These are phyloP conservation scores for Jaminaea rosea DNA, from an alignment of 1,284 basidiomycete genomes.

Conservation along the genomic window DNA sequence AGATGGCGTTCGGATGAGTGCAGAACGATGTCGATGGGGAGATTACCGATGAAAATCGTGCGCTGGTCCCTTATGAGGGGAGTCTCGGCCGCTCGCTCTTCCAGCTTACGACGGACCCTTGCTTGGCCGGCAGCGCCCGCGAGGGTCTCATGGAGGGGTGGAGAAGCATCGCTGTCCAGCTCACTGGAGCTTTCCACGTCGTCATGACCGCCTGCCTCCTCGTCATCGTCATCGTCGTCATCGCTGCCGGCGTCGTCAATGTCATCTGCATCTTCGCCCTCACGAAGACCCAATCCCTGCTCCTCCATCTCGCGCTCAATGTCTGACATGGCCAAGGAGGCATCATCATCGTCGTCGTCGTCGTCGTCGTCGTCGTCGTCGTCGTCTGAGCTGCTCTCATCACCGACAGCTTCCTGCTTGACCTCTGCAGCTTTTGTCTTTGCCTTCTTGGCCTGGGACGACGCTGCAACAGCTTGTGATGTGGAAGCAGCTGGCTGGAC, in stretches of 20 bases:
- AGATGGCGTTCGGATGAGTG: conserved; percentile 9
- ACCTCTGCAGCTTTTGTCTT: conserved; percentile 9
- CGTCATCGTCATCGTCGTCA: conserved; percentile 3
- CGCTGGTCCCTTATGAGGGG: conserved; percentile 57
- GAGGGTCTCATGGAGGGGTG: conserved; percentile 49
- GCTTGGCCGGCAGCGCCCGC: conserved; percentile 14
- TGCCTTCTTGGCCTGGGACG: conserved; percentile 16
- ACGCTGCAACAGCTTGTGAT: conserved; percentile 5
- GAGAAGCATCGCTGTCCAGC: conserved; percentile 14
- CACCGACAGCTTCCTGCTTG: conserved; percentile 6
- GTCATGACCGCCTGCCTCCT: conserved; percentile 13
- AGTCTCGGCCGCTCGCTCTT: conserved; percentile 25
- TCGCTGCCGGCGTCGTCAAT: background rate
- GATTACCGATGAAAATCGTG: conserved; percentile 88
- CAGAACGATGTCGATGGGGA: conserved; percentile 62
- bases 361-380: conserved; percentile 15
- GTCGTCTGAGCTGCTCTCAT: conserved; percentile 8
- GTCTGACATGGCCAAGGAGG: background rate
- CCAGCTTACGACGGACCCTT: conserved; percentile 8
- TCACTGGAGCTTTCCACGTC: background rate
- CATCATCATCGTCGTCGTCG: conserved; percentile 17
- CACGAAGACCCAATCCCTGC: background rate
- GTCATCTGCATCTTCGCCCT: background rate
- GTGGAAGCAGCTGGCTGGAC: conserved; percentile 11
- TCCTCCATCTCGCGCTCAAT: background rate